A percentile compares a stretch with the other conserved stretches of the same genome.
These are phyloP conservation scores for Pyrenophora teres DNA, from an alignment of 2,329 filamentous ascomycete genomes.

Conservation along the genomic window DNA sequence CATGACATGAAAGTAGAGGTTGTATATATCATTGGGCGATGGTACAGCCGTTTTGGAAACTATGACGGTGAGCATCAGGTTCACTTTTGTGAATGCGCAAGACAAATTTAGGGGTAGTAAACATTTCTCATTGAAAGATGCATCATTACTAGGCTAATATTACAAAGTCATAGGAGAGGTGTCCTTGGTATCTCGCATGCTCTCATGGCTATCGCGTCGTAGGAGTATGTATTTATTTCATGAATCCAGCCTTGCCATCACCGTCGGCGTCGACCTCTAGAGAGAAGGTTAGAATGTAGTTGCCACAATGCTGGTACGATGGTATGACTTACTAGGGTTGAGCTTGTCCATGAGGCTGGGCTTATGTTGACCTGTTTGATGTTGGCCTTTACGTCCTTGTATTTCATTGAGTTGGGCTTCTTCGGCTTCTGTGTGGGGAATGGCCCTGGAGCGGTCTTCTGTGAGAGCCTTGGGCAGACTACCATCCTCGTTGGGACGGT, in stretches of 20 bases:
- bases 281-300: neutral
- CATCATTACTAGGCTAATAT: slow-evolving; percentile 15
- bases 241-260: slow-evolving; percentile 62
- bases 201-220: slow-evolving; percentile 13
- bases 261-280: slow-evolving; percentile 53
- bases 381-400: slow-evolving; percentile 10
- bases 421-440: slow-evolving; percentile 22
- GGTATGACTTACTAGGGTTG: slow-evolving; percentile 51
- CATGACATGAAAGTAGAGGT: too few relatives aligned
- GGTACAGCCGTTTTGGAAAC: too few relatives aligned
- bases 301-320: too few relatives aligned
- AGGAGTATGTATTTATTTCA: slow-evolving; percentile 50
- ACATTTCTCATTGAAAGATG: neutral
- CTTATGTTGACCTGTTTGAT: slow-evolving; percentile 43
- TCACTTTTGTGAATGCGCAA: too few relatives aligned
- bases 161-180: slow-evolving; percentile 13
- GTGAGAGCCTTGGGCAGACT: slow-evolving; percentile 14
- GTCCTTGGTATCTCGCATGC: slow-evolving; percentile 14
- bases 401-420: slow-evolving; percentile 17
- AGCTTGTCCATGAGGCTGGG: slow-evolving; percentile 58
- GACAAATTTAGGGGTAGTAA: too few relatives aligned
- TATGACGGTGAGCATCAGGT: too few relatives aligned
- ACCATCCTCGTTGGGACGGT: slow-evolving; percentile 19
- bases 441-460: slow-evolving; percentile 15
- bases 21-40: too few relatives aligned